Evolutionary conservation across 2,329 filamentous ascomycete species (phyloP), one percentile per base, ranked within the genome.

Genomic region (Bipolaris sorokiniana): DNA sequence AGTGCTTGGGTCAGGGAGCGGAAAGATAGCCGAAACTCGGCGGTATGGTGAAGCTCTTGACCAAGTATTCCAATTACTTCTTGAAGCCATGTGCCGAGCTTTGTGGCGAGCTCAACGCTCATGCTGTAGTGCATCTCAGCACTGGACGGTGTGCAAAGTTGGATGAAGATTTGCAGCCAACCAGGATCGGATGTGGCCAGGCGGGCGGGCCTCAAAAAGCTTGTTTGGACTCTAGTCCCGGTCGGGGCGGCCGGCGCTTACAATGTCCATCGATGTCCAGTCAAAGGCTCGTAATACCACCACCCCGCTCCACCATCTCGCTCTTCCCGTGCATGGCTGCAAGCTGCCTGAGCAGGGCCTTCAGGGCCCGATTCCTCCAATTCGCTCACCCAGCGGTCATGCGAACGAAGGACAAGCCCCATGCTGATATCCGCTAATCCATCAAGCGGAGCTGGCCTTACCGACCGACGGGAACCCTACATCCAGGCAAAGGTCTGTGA

Each of bases 311-410:
- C 65, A 57, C 64, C 61, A 18, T 54, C 51, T 61, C 56, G 41
- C 54, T 61, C 52, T 67, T 64, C 63, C 65, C 66, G 64, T 71
- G 69, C 71, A 62, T 70, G 37, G 49, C 66, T 75, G 71, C 71
- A 67, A 53, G 66, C 62, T 63, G 58, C 57, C 42, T 48, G 53
- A 61, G 51, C 58, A 51, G 55, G 59, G 65, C 52, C 59, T 56
- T 62, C 59, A 54, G 48, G 26, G 48, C 37, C 48, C 51, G 54
- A 48, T 38, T 52, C 40, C 49, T 65, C 65, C 51, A 60, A 75
- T 76, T 76, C 68, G 73, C 62, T 62, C 56, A 54, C 33, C 33
- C n/a, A 7, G 31, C 51, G 66, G 62, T 74, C 69, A 74, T 76
- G 74, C 74, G 73, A 76, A 74, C 73, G 54, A 59, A 68, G 58